These are phyloP conservation scores for Ascochyta pisi DNA, from an alignment of 2,329 filamentous ascomycete genomes.

Conservation along the genomic window DNA sequence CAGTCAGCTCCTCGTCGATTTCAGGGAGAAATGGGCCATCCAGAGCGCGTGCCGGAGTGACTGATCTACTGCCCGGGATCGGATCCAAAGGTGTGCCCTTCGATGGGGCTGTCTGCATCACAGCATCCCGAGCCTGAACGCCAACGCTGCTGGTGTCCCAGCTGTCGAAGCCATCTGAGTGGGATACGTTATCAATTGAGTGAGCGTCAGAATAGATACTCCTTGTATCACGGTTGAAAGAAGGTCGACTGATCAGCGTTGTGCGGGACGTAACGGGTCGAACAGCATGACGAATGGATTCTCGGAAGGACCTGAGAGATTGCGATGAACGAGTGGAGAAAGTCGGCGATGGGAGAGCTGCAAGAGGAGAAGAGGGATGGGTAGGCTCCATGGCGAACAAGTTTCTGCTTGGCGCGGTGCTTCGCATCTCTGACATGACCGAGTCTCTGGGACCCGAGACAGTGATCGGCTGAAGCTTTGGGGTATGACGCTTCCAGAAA, in stretches of 20 bases:
- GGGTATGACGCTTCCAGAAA: slow-evolving; percentile 33
- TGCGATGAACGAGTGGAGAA: slow-evolving; percentile 45
- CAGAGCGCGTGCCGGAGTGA: slow-evolving; percentile 67
- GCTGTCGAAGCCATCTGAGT: slow-evolving; percentile 70
- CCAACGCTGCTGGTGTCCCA: slow-evolving; percentile 78
- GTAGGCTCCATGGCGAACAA: slow-evolving; percentile 35
- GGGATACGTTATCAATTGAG: slow-evolving; percentile 47
- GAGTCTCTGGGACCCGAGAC: slow-evolving; percentile 43
- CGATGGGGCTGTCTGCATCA: slow-evolving; percentile 42
- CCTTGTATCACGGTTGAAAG: slow-evolving; percentile 38
- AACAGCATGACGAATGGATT: slow-evolving; percentile 48
- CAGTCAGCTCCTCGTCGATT: slow-evolving; percentile 28
- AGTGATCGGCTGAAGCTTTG: slow-evolving; percentile 26
- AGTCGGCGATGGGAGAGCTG: slow-evolving; percentile 45
- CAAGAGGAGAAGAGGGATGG: slow-evolving; percentile 37
- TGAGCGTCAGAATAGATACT: slow-evolving; percentile 46
- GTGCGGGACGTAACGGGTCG: slow-evolving; percentile 48
- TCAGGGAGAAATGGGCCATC: slow-evolving; percentile 56
- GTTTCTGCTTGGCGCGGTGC: slow-evolving; percentile 30
- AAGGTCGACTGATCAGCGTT: slow-evolving; percentile 43
- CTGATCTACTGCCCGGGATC: slow-evolving; percentile 71
- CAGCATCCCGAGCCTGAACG: slow-evolving; percentile 63
- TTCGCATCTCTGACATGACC: slow-evolving; percentile 45
- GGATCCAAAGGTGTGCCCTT: slow-evolving; percentile 68
- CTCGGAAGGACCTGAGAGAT: slow-evolving; percentile 46